phyloP scores from a whole-genome alignment of 495 filamentous ascomycete genomes.

The Aspergillus kassunensis region DNA sequence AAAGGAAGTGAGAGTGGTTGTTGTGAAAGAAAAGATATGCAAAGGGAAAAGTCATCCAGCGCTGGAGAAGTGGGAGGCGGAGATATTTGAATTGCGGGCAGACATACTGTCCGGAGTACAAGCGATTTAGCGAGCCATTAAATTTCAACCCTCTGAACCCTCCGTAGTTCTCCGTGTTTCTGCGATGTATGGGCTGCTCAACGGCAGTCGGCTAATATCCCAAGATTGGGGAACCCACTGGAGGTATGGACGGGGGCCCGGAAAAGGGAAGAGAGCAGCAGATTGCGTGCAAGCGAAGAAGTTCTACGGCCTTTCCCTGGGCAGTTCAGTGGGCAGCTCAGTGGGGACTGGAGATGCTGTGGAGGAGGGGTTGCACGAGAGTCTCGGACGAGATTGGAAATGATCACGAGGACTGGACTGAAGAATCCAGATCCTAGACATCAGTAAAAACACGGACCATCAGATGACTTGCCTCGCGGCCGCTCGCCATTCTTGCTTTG shows the following conservation, averaged over 20 bases:
- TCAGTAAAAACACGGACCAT: background rate
- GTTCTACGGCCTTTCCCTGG: constrained; percentile 14
- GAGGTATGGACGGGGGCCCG: constrained; percentile 31
- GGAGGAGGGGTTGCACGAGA: constrained; percentile 2
- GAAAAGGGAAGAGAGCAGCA: constrained; percentile 14
- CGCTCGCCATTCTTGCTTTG: no score
- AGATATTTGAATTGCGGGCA: constrained; percentile 6
- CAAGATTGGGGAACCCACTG: constrained; percentile 22
- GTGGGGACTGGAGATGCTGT: background rate
- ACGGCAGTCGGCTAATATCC: constrained; percentile 25
- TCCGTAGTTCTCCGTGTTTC: background rate
- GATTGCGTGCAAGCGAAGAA: constrained; percentile 2
- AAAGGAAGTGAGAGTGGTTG: background rate
- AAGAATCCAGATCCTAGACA: background rate
- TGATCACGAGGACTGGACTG: background rate
- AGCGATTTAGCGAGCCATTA: constrained; percentile 14
- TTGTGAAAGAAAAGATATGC: constrained; percentile 10
- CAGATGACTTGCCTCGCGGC: background rate
- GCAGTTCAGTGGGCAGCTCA: no score
- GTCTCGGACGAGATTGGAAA: no score
- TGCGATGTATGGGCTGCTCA: no score
- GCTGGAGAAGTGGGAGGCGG: constrained; percentile 14
- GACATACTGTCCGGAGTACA: constrained; percentile 4
- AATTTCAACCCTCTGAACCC: background rate
- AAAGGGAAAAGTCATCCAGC: constrained; percentile 8